Evolutionary conservation across 2,329 filamentous ascomycete genomes (phyloP).

Genomic region (Penicillium freii): DNA sequence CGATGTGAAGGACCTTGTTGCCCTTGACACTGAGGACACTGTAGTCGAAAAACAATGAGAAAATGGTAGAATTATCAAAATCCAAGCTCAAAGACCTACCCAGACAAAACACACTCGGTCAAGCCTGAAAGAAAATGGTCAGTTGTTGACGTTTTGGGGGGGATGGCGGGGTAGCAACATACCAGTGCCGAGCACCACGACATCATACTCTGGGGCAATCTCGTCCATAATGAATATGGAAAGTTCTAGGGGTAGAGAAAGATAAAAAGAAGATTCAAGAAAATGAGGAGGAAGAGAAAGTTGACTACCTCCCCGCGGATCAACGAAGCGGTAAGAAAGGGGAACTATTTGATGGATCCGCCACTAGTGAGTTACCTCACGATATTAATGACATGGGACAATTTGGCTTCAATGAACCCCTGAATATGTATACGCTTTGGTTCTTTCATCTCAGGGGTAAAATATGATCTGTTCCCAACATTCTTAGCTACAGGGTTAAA

Average conservation of each 20-base stretch:
- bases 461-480: background rate
- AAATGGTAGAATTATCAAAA: conserved; percentile 17
- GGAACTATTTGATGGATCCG: conserved; percentile 27
- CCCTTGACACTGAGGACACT: conserved; percentile 97
- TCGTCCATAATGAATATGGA: conserved; percentile 74
- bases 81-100: conserved; percentile 58
- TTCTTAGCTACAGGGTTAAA: background rate
- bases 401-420: conserved; percentile 1
- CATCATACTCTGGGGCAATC: conserved; percentile 97
- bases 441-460: conserved; percentile 7
- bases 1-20: conserved; percentile 98
- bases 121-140: conserved; percentile 61
- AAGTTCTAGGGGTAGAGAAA: conserved; percentile 12
- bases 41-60: conserved; percentile 24
- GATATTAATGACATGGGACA: background rate
- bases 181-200: conserved; percentile 98
- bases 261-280: conserved; percentile 15
- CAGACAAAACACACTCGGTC: conserved; percentile 98
- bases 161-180: conserved; percentile 47
- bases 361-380: conserved; percentile 26
- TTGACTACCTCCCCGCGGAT: conserved; percentile 28
- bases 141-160: conserved; percentile 13
- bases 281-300: conserved; percentile 21
- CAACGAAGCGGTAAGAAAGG: conserved; percentile 29
- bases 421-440: conserved; percentile 7